These are phyloP conservation scores for Nicotiana rustica DNA, from an alignment of 305 asterid species.

Conservation along the genomic window DNA sequence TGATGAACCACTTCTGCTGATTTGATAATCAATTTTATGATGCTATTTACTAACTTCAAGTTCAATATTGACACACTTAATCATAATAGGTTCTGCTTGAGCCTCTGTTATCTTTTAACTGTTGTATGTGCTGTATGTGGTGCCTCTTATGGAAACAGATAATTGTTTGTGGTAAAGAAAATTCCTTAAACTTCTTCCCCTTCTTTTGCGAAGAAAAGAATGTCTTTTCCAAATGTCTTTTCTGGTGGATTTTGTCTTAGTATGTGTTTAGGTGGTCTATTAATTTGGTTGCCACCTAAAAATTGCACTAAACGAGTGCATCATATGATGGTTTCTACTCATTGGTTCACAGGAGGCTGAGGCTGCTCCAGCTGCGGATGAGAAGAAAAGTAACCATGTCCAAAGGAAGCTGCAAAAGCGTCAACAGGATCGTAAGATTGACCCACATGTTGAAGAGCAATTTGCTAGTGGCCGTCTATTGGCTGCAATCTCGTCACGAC, in stretches of 20 bases:
- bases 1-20: not conserved
- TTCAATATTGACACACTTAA: not conserved
- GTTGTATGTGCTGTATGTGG: not conserved
- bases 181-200: not conserved
- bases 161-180: not conserved
- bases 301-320: not conserved
- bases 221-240: not conserved
- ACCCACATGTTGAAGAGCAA: conserved; percentile 60
- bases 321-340: conserved; percentile 1
- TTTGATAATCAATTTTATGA: conserved; percentile 14
- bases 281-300: not conserved
- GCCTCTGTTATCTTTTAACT: not conserved
- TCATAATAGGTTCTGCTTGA: not conserved
- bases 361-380: conserved; percentile 44
- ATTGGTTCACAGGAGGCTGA: conserved; percentile 42
- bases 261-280: not conserved
- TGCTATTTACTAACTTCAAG: not conserved
- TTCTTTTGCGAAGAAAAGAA: not conserved
- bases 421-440: conserved; percentile 53
- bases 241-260: not conserved
- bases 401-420: conserved; percentile 54
- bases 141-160: not conserved
- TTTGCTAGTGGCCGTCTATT: conserved; percentile 54
- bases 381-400: conserved; percentile 58
- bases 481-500: conserved; percentile 61